Conservation (phyloP, 2,329 filamentous ascomycete genomes). For the Scedosporium dehoogii region DNA sequence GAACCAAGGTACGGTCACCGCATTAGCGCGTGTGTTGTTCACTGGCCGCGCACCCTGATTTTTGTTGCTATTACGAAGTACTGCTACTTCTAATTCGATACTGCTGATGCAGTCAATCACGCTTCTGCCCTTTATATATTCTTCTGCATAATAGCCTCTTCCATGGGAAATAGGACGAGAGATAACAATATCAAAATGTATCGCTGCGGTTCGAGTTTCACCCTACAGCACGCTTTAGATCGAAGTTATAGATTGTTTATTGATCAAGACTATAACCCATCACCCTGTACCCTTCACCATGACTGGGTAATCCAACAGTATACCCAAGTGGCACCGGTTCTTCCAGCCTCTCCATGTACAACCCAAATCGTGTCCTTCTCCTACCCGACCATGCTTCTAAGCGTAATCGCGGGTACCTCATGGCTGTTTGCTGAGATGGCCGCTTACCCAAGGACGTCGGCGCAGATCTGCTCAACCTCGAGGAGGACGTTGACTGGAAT, state of each 20-base stretch:
- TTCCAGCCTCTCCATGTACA: background rate
- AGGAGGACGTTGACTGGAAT: background rate
- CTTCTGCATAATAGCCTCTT: too few species aligned
- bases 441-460: background rate
- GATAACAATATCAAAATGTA: too few species aligned
- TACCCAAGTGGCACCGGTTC: background rate
- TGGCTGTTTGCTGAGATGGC: background rate
- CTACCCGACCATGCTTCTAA: background rate
- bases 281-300: background rate
- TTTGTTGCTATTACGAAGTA: too few species aligned
- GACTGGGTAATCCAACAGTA: background rate
- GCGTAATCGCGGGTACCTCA: background rate
- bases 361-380: background rate
- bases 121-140: too few species aligned
- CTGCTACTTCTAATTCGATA: too few species aligned
- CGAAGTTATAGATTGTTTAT: background rate
- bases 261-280: background rate
- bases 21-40: too few species aligned
- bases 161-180: too few species aligned
- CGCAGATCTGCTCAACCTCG: slow-evolving; percentile 2
- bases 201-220: too few species aligned
- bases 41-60: too few species aligned
- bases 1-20: too few species aligned
- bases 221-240: too few species aligned
- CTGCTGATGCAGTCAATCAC: too few species aligned